Percentiles rank a stretch among this genome's conserved stretches.
phyloP scores from a whole-genome alignment of 2,329 filamentous ascomycete genomes.

The Cordyceps pruinosa region DNA sequence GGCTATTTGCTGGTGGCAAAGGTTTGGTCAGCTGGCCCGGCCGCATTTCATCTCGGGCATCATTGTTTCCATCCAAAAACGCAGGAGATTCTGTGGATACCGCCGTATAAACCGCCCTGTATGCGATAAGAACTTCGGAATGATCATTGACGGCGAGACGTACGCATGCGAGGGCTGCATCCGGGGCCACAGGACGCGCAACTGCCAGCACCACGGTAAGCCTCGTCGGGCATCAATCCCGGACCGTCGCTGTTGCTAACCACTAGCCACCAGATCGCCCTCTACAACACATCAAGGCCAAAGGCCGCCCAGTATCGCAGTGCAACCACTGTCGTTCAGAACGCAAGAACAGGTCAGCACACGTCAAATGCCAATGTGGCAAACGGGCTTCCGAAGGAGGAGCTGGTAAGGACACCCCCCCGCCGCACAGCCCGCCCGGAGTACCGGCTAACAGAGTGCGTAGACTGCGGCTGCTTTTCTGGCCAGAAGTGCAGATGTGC shows the following conservation, averaged over 20 bases:
- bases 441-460: background rate
- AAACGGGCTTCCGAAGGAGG: slow-evolving; percentile 33
- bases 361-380: slow-evolving; percentile 49
- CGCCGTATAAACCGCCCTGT: too few relatives aligned
- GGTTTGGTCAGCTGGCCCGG: too few relatives aligned
- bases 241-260: background rate
- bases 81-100: too few relatives aligned
- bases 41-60: too few relatives aligned
- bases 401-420: background rate
- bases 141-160: slow-evolving; percentile 12
- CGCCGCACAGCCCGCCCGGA: background rate
- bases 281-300: slow-evolving; percentile 7
- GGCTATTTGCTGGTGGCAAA: too few relatives aligned
- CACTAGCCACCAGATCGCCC: background rate
- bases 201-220: slow-evolving; percentile 10
- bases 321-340: slow-evolving; percentile 11
- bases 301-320: slow-evolving; percentile 10
- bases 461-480: slow-evolving; percentile 6
- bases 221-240: slow-evolving; percentile 17
- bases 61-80: too few relatives aligned
- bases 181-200: slow-evolving; percentile 10
- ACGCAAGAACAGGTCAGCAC: slow-evolving; percentile 9
- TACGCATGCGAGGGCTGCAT: slow-evolving; percentile 11
- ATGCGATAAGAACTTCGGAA: background rate
- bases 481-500: slow-evolving; percentile 9